Conservation (phyloP, 371 early-diverging fungal genomes). For the Parasitella parasitica region DNA sequence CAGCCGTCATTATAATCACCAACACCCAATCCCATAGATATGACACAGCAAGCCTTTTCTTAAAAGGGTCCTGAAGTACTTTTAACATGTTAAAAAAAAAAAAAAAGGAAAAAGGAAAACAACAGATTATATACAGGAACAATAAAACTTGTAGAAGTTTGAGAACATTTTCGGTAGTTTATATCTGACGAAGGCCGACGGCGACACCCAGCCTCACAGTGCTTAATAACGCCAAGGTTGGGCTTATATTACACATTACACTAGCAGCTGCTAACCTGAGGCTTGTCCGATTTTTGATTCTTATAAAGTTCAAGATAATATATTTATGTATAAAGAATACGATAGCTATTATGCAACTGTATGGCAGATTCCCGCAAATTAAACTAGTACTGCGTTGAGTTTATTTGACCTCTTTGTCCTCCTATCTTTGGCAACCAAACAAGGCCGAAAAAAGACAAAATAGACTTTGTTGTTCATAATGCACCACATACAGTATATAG, state of each 20-base stretch:
- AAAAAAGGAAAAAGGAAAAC: neutral
- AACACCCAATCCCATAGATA: conserved; percentile 70
- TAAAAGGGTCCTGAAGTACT: conserved; percentile 23
- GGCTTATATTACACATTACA: neutral
- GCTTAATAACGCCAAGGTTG: neutral
- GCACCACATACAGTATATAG: too few relatives aligned
- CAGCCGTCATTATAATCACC: conserved; percentile 56
- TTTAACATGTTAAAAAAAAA: neutral
- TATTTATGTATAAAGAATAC: too few relatives aligned
- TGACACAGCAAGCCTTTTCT: conserved; percentile 46
- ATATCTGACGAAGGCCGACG: neutral
- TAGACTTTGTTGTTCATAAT: too few relatives aligned
- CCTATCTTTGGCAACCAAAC: too few relatives aligned
- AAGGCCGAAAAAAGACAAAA: neutral
- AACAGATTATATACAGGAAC: neutral
- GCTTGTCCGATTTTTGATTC: conserved; percentile 22
- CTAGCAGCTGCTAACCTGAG: neutral
- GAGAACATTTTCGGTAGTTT: neutral
- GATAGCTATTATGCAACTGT: too few relatives aligned
- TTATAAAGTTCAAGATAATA: conserved; percentile 30
- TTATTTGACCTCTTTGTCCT: too few relatives aligned
- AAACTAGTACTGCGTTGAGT: too few relatives aligned
- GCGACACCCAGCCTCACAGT: neutral
- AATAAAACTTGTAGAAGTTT: neutral
- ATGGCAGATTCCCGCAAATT: too few relatives aligned